Evolutionary conservation across 1,284 basidiomycete genomes (phyloP), one percentile per base, ranked within the genome.

Genomic region (Sporisorium scitamineum): DNA sequence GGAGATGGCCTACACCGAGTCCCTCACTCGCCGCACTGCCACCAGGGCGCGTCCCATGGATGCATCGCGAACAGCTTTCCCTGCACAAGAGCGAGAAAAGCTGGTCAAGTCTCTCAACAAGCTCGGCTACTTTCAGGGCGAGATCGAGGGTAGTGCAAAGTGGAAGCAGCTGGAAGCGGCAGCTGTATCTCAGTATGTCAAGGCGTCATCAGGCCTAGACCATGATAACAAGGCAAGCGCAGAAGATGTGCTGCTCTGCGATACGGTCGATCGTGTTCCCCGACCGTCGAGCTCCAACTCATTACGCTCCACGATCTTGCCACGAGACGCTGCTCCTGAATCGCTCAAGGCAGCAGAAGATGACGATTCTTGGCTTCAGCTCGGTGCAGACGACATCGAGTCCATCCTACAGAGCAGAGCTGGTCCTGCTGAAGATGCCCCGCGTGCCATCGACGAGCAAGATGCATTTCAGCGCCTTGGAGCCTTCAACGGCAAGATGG

Each of bases 111-210:
- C 70, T 1, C 73, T 84, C 3, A 41, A 41, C 8, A 62, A 51
- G 52, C 64, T 82, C 5, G 83, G 83, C 24, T 84, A 72, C 59
- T 84, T 84, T 58, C 79, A 68, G 16, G 59, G 50, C 32, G 76
- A 83, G 37, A 48, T 80, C 16, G 57, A 65, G 14, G 77, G 70
- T 2, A 82, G 79, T 44, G 60, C 67, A 22, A 68, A 52, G 22
- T 84, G 82, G 82, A 79, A 78, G 52, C 56, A 64, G 45, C 73
- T 81, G 5, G 78, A 82, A 59, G 41, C 41, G 7, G 57, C 55
- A 11, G 80, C 80, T 14, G 37, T 76, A 13, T 16, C 44, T 20
- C 60, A 76, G 27, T 78, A 67, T 31, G 0, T 29, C 1, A 37
- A 51, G 32, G 27, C 20, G 14, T 24, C 53, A 10, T 20, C 32